Conservation (phyloP, 2,329 filamentous ascomycete species). For the Pseudogymnoascus sp. region DNA sequence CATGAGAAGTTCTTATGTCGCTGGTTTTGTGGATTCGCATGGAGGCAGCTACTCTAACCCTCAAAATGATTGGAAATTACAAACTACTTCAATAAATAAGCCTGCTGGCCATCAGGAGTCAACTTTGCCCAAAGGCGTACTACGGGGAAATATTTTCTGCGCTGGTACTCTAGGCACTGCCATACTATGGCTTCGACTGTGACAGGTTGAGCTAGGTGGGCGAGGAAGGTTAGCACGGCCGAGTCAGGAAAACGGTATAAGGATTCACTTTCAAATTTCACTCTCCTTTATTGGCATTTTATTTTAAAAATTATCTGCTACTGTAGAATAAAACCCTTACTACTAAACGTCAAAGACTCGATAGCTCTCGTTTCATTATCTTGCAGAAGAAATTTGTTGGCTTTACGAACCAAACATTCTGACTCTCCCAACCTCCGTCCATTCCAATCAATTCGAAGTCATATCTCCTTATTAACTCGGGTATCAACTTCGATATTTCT, state of each 20-base stretch:
- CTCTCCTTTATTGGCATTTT: neutral
- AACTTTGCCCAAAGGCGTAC: too few relatives aligned
- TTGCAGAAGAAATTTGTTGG: neutral
- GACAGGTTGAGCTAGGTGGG: too few relatives aligned
- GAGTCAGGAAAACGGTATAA: neutral
- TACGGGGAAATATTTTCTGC: too few relatives aligned
- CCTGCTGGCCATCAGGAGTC: too few relatives aligned
- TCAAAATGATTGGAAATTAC: too few relatives aligned
- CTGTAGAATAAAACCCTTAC: neutral
- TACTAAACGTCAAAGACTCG: neutral
- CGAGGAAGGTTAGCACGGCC: too few relatives aligned
- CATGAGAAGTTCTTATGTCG: neutral
- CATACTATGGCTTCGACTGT: too few relatives aligned
- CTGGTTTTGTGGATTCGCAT: too few relatives aligned
- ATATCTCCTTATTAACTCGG: neutral
- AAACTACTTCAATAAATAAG: too few relatives aligned
- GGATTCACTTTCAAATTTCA: neutral
- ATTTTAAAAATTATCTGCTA: neutral
- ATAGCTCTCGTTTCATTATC: neutral
- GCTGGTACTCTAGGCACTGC: too few relatives aligned
- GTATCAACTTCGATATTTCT: neutral
- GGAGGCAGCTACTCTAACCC: too few relatives aligned
- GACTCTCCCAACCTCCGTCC: neutral
- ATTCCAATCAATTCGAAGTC: neutral
- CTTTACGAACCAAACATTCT: neutral